Conservation (phyloP, 805 yeast genomes). For the Kodamaea restingae region DNA sequence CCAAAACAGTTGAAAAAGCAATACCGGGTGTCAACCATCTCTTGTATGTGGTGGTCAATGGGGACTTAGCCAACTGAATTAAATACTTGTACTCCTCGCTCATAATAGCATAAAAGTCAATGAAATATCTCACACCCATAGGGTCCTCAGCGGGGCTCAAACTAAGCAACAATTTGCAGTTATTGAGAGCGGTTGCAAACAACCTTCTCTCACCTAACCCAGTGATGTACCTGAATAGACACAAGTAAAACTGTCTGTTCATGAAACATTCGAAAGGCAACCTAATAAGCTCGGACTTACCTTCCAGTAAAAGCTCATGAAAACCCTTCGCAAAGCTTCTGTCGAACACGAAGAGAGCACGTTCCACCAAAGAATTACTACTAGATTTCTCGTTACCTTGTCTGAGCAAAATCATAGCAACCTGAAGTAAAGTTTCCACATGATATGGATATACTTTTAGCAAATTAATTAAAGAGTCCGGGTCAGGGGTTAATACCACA, state of each 20-base stretch:
- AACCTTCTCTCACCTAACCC: conserved; percentile 75
- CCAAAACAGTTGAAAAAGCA: conserved; percentile 61
- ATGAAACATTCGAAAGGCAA: conserved; percentile 72
- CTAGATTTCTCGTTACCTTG: conserved; percentile 70
- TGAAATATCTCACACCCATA: conserved; percentile 74
- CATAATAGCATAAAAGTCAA: conserved; percentile 72
- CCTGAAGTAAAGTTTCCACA: conserved; percentile 73
- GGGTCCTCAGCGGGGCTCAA: conserved; percentile 80
- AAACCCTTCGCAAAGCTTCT: conserved; percentile 62
- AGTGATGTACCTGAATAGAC: conserved; percentile 67
- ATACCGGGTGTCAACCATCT: conserved; percentile 74
- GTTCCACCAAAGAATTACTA: conserved; percentile 70
- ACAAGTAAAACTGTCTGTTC: conserved; percentile 73
- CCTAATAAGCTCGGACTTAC: conserved; percentile 56
- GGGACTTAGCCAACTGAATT: conserved; percentile 52
- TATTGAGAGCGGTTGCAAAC: conserved; percentile 69
- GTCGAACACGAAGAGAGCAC: conserved; percentile 76
- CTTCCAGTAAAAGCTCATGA: conserved; percentile 38
- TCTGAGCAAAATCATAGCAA: conserved; percentile 65
- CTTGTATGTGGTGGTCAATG: conserved; percentile 51
- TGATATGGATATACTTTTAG: conserved; percentile 68
- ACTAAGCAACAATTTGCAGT: conserved; percentile 65
- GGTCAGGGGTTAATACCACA: conserved; percentile 72
- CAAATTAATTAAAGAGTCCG: conserved; percentile 60
- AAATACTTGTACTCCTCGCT: conserved; percentile 63